phyloP scores from a whole-genome alignment of 208 protist genomes.

The Trypanosoma brucei region DNA sequence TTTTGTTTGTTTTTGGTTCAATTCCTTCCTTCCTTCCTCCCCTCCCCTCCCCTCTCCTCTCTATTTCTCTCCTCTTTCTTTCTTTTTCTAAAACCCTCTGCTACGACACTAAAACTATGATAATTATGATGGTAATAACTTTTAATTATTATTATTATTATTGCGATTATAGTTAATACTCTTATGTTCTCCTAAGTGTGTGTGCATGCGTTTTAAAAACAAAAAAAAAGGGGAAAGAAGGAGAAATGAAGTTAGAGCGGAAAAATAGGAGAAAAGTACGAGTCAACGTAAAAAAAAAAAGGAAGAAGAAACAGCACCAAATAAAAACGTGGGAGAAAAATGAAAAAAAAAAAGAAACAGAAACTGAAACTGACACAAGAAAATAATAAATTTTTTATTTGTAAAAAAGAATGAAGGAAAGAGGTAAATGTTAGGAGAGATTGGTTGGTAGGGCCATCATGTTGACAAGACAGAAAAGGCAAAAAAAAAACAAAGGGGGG shows the following conservation, averaged over 20 bases:
- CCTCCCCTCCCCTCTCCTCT: no score
- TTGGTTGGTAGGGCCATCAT: constrained; percentile 10
- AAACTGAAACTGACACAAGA: neutral
- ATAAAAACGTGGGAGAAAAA: constrained; percentile 5
- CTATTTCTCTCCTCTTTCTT: no score
- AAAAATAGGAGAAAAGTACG: neutral
- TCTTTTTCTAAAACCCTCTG: no score
- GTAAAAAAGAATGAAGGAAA: constrained; percentile 1
- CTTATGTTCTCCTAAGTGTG: neutral
- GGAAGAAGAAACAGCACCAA: neutral
- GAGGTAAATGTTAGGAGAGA: neutral
- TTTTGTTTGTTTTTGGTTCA: no score
- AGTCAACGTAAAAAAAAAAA: constrained; percentile 1
- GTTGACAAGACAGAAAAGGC: no score
- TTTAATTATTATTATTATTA: neutral
- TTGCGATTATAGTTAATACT: neutral
- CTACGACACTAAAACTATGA: no score
- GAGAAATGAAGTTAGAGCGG: neutral
- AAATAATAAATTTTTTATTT: neutral
- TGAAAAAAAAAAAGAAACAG: neutral
- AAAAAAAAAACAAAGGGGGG: neutral
- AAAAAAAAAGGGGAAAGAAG: neutral
- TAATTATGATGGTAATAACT: no score
- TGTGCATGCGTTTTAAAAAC: neutral
- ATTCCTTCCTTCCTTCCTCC: no score